A percentile compares a stretch with the other conserved stretches of the same genome.
Conservation (phyloP, 192 early-diverging fungal species). For the Helicostylum pulchrum region DNA sequence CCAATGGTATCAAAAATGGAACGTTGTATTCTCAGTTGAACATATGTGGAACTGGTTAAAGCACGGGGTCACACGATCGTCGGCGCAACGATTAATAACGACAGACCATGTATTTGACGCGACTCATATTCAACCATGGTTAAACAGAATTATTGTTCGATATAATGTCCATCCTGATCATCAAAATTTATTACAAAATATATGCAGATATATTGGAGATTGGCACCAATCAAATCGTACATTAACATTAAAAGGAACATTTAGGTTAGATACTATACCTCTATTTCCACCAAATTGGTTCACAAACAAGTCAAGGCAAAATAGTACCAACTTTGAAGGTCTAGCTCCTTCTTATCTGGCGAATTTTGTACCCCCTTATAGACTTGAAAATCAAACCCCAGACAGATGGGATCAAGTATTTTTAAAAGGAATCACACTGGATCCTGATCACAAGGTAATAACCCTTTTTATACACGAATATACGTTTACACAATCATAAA, state of each 20-base stretch:
- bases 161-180: slow-evolving; percentile 18
- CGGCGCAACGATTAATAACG: neutral
- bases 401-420: slow-evolving; percentile 29
- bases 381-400: slow-evolving; percentile 9
- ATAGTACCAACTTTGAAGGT: slow-evolving; percentile 14
- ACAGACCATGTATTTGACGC: slow-evolving; percentile 13
- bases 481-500: too few relatives aligned
- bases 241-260: slow-evolving; percentile 11
- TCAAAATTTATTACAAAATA: slow-evolving; percentile 10
- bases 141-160: slow-evolving; percentile 4
- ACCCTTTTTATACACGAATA: neutral
- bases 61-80: slow-evolving; percentile 6
- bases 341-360: slow-evolving; percentile 29
- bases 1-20: slow-evolving; percentile 36
- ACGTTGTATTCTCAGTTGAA: slow-evolving; percentile 23
- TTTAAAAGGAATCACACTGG: slow-evolving; percentile 28
- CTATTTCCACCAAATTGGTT: slow-evolving; percentile 30
- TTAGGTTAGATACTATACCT: slow-evolving; percentile 18
- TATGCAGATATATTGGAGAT: slow-evolving; percentile 19
- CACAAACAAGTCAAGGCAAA: slow-evolving; percentile 16
- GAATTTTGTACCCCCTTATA: slow-evolving; percentile 29
- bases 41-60: slow-evolving; percentile 27
- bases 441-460: slow-evolving; percentile 25
- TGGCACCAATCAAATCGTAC: slow-evolving; percentile 23
- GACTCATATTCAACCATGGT: slow-evolving; percentile 13